Percentiles rank a stretch among this genome's conserved stretches.
These are phyloP conservation scores for Thermomucor indicae-seudaticae DNA, from an alignment of 371 early-diverging fungal genomes.

Conservation along the genomic window DNA sequence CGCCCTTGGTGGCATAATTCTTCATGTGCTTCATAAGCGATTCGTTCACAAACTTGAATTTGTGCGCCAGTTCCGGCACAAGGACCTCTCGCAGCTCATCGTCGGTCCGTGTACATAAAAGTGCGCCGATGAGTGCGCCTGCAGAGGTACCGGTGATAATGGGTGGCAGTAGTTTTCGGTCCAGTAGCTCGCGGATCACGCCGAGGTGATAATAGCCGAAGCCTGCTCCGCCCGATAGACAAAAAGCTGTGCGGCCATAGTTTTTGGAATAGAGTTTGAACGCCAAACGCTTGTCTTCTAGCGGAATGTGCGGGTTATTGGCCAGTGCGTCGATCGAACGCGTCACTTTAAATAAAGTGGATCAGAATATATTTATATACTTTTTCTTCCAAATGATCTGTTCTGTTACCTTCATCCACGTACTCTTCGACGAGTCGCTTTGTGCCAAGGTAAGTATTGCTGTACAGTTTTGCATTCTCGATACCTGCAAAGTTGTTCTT, in stretches of 20 bases:
- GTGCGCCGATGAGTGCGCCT: constrained; percentile 76
- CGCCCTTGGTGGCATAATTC: constrained; percentile 33
- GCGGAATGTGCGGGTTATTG: constrained; percentile 36
- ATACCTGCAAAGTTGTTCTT: constrained; percentile 81
- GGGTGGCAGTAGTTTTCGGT: constrained; percentile 73
- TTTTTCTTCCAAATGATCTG: too few relatives aligned
- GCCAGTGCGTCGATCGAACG: constrained; percentile 61
- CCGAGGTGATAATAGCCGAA: constrained; percentile 83
- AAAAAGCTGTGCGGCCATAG: constrained; percentile 86
- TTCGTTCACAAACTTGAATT: constrained; percentile 62
- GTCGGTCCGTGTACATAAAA: constrained; percentile 77
- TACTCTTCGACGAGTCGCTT: constrained; percentile 76
- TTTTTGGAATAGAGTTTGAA: constrained; percentile 72
- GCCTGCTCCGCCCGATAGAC: constrained; percentile 86
- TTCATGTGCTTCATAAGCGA: constrained; percentile 29
- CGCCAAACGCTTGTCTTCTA: constrained; percentile 64
- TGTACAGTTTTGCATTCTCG: constrained; percentile 74
- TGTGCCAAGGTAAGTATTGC: constrained; percentile 74
- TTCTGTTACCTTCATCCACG: constrained; percentile 73
- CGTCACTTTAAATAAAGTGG: constrained; percentile 53
- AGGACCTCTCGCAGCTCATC: constrained; percentile 70
- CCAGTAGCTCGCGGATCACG: constrained; percentile 73
- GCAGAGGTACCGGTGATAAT: constrained; percentile 88
- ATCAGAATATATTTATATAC: too few relatives aligned
- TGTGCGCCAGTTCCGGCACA: constrained; percentile 53